These are phyloP conservation scores for Vitellaria paradoxa DNA, from an alignment of 179 eudicot genomes.

Conservation along the genomic window DNA sequence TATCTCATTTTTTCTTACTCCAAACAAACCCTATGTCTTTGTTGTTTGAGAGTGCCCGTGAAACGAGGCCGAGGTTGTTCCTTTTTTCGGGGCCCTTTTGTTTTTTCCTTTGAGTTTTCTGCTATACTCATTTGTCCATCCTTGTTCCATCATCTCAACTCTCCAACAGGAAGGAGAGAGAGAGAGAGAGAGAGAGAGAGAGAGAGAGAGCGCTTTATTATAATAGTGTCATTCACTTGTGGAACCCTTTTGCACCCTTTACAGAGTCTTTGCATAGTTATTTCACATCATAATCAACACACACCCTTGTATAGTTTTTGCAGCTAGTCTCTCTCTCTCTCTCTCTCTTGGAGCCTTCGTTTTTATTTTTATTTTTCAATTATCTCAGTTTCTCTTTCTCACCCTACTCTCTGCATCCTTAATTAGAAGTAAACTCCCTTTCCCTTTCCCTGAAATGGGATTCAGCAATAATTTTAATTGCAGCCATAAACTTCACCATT, in stretches of 20 bases:
- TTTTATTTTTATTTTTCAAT: not conserved
- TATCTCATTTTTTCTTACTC: too few relatives aligned
- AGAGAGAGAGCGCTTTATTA: too few relatives aligned
- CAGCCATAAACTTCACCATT: slow-evolving; percentile 18
- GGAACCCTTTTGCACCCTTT: not conserved
- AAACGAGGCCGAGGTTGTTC: slow-evolving; percentile 17
- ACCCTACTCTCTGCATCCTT: not conserved
- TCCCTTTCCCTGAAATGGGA: slow-evolving; percentile 24
- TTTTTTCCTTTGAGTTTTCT: not conserved
- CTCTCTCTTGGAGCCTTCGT: not conserved
- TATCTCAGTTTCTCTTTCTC: too few relatives aligned
- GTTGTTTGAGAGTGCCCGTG: slow-evolving; percentile 10
- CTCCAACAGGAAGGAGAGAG: too few relatives aligned
- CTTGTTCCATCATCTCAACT: slow-evolving; percentile 23
- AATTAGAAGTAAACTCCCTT: not conserved
- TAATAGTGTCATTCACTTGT: slow-evolving; percentile 8
- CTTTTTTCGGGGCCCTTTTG: not conserved
- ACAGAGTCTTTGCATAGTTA: not conserved
- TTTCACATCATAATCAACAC: not conserved
- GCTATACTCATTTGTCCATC: slow-evolving; percentile 14
- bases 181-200: too few relatives aligned
- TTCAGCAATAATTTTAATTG: slow-evolving; percentile 9
- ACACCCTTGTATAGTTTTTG: not conserved
- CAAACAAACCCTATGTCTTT: too few relatives aligned
- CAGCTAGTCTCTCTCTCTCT: not conserved